Evolutionary conservation across 495 filamentous ascomycete genomes (phyloP).

Genomic region (Choiromyces venosus): DNA sequence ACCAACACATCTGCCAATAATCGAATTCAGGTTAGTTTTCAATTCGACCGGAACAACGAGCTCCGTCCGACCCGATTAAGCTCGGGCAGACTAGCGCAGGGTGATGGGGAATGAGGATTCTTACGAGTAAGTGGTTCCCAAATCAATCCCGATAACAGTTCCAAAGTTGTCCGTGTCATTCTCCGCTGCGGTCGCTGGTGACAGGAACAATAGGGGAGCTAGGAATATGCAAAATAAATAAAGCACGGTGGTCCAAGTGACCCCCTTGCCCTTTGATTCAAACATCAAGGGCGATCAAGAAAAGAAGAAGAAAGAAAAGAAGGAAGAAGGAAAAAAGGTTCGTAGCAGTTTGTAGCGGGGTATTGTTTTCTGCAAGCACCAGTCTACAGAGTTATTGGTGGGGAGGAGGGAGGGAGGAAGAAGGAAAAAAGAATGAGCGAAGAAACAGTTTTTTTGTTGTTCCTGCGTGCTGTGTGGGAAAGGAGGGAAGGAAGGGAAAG

Average conservation of each 20-base stretch:
- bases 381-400: conserved; percentile 11
- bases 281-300: conserved; percentile 36
- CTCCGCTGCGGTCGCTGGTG: conserved; percentile 69
- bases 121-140: conserved; percentile 94
- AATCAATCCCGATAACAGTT: conserved; percentile 95
- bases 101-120: conserved; percentile 25
- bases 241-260: conserved; percentile 67
- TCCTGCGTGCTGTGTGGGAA: not conserved
- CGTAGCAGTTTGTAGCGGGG: conserved; percentile 10
- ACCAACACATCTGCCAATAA: conserved; percentile 66
- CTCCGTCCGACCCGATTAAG: conserved; percentile 2
- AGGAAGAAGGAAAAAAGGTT: conserved; percentile 17
- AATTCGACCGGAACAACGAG: conserved; percentile 27
- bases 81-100: not conserved
- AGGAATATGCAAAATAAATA: conserved; percentile 81
- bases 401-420: conserved; percentile 23
- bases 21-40: conserved; percentile 20
- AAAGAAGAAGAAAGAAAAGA: conserved; percentile 18
- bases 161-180: conserved; percentile 69
- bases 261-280: conserved; percentile 39
- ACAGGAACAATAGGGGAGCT: conserved; percentile 66
- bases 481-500: conserved; percentile 17
- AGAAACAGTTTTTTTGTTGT: not conserved
- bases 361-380: conserved; percentile 7
- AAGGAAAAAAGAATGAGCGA: conserved; percentile 5